A percentile compares a stretch with the other conserved stretches of the same genome.
Conservation (phyloP, 208 protist genomes). For the Blastocrithidia nonstop region DNA sequence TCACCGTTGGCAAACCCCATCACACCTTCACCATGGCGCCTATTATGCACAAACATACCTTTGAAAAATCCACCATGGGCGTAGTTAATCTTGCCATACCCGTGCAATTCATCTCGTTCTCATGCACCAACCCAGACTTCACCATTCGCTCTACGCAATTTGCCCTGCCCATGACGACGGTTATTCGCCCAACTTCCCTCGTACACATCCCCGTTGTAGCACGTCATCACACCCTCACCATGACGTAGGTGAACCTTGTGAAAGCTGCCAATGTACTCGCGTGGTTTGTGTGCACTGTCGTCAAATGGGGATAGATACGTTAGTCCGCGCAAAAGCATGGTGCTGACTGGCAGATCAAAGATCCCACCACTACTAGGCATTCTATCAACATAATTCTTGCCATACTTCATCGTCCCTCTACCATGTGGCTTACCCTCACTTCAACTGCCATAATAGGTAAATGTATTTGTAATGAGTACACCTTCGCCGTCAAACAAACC, state of each 20-base stretch:
- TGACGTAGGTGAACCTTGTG: constrained; percentile 34
- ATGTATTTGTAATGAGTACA: constrained; percentile 38
- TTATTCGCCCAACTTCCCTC: constrained; percentile 65
- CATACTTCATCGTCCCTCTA: constrained; percentile 16
- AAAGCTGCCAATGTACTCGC: constrained; percentile 69
- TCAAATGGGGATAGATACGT: constrained; percentile 64
- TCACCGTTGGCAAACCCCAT: constrained; percentile 75
- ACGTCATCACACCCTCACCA: constrained; percentile 46
- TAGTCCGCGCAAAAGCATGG: constrained; percentile 41
- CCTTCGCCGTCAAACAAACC: constrained; percentile 62
- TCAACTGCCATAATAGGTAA: constrained; percentile 66
- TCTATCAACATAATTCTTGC: constrained; percentile 13
- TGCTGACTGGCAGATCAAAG: constrained; percentile 10
- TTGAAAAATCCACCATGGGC: constrained; percentile 55
- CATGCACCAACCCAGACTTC: constrained; percentile 73
- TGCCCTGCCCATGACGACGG: constrained; percentile 41
- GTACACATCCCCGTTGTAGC: constrained; percentile 71
- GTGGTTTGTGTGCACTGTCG: constrained; percentile 13
- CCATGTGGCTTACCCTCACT: constrained; percentile 17
- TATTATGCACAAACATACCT: constrained; percentile 35
- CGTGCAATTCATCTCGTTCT: constrained; percentile 45
- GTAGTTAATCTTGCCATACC: constrained; percentile 49
- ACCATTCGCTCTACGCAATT: constrained; percentile 13
- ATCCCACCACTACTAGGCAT: not conserved
- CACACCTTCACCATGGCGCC: constrained; percentile 60